These are phyloP conservation scores for Porcisia deanei DNA, from an alignment of 208 protist species.

Conservation along the genomic window DNA sequence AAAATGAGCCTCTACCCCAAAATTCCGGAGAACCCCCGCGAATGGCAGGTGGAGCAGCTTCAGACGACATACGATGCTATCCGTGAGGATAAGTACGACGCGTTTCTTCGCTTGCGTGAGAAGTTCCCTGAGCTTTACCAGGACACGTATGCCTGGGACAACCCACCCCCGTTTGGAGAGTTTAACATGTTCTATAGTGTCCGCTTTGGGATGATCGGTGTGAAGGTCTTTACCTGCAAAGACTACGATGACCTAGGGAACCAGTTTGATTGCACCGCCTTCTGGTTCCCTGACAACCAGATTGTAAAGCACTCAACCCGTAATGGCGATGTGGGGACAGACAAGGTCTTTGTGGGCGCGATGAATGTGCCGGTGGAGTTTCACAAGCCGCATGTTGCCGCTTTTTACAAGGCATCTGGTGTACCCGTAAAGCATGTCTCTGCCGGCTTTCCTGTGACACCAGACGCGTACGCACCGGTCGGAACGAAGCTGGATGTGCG, in stretches of 20 bases:
- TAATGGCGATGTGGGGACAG: slow-evolving; percentile 72
- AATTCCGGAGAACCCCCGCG: slow-evolving; percentile 89
- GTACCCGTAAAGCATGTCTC: slow-evolving; percentile 93
- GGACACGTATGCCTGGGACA: slow-evolving; percentile 91
- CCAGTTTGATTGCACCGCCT: slow-evolving; percentile 91
- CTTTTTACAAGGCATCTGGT: slow-evolving; percentile 89
- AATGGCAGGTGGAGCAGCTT: slow-evolving; percentile 91
- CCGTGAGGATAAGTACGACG: slow-evolving; percentile 94
- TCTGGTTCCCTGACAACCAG: slow-evolving; percentile 95
- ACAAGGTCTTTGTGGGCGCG: slow-evolving; percentile 89
- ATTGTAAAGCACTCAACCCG: slow-evolving; percentile 86
- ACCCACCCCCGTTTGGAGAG: slow-evolving; percentile 92
- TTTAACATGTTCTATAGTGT: slow-evolving; percentile 96
- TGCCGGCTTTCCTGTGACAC: slow-evolving; percentile 82
- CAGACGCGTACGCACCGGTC: slow-evolving; percentile 91
- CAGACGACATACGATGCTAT: slow-evolving; percentile 94
- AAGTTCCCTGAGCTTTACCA: slow-evolving; percentile 94
- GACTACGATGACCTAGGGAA: slow-evolving; percentile 94
- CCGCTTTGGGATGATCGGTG: slow-evolving; percentile 90
- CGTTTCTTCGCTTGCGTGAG: slow-evolving; percentile 87
- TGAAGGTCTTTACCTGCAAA: slow-evolving; percentile 92
- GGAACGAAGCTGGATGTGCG: slow-evolving; percentile 93
- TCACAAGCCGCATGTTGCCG: slow-evolving; percentile 89
- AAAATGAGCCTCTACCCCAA: slow-evolving; percentile 93
- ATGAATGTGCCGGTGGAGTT: slow-evolving; percentile 93